Evolutionary conservation across 2,329 filamentous ascomycete species (phyloP), one percentile per base, ranked within the genome.

Genomic region (Phaeomoniella chlamydospora): DNA sequence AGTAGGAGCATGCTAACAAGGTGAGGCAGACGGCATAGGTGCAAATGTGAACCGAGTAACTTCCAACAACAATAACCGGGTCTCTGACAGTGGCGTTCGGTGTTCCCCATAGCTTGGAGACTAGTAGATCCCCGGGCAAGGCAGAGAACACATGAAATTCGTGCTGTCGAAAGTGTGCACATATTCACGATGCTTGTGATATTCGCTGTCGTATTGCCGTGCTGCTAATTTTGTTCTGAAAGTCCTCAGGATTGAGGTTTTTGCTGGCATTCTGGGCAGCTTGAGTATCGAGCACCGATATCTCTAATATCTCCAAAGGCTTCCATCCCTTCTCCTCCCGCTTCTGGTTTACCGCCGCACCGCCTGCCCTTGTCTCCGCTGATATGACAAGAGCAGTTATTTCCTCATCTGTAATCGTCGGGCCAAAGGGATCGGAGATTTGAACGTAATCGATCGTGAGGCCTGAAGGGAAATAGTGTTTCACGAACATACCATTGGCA

Each of bases 181-280:
- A n/a, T n/a, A n/a, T n/a, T n/a, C n/a, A n/a, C n/a, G n/a, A n/a
- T n/a, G n/a, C n/a, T n/a, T n/a, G n/a, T n/a, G n/a, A n/a, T n/a
- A 50, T 57, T 30, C 65, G 65, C 41, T 68, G 67, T 44, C 80
- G 67, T 46, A 94, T 93, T 39, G 80, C 80, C 1, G 87, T 92
- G 58, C 87, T 94, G 64, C 86, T 93, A 46, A 94, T 82, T 61
- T 94, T 96, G 41, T 72, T 70, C 16, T 77, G 73, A 57, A 92
- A 94, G 44, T 71, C 68, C 38, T 76, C 70, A 10, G 60, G 55
- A 31, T 58, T 55, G 16, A 42, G 49, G 53, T 62, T 43, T 57
- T 61, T n/a, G 47, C 56, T 32, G 33, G 49, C 30, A 2, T 63
- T 59, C n/a, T 63, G 57, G 31, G 66, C 61, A 36, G 74, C 72